Conservation (phyloP, 2,329 filamentous ascomycete species). For the Trichoderma koningiopsis region DNA sequence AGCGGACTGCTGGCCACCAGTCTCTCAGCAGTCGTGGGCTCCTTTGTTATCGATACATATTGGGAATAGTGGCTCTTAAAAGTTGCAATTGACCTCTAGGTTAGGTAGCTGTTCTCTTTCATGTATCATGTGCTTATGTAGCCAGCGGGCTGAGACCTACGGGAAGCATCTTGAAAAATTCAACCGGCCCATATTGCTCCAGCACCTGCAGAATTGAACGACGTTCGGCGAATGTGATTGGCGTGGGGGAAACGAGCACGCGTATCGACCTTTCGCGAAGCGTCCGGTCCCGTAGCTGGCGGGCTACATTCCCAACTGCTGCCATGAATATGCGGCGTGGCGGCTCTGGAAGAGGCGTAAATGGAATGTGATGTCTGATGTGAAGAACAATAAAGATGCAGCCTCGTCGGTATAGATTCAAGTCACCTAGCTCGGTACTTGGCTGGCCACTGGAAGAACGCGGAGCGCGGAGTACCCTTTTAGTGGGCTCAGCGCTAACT, state of each 20-base stretch:
- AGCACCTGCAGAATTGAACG: slow-evolving; percentile 57
- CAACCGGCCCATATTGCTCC: slow-evolving; percentile 52
- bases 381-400: background rate
- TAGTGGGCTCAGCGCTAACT: slow-evolving; percentile 3
- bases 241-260: slow-evolving; percentile 54
- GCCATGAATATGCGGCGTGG: slow-evolving; percentile 24
- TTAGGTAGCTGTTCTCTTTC: background rate
- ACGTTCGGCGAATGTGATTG: slow-evolving; percentile 55
- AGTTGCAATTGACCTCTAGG: slow-evolving; percentile 17
- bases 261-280: slow-evolving; percentile 47
- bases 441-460: background rate
- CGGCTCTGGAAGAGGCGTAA: background rate
- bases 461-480: background rate
- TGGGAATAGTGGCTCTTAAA: slow-evolving; percentile 49
- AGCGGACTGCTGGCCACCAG: slow-evolving; percentile 52
- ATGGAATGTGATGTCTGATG: background rate
- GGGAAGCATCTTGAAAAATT: slow-evolving; percentile 51
- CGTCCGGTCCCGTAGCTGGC: slow-evolving; percentile 21
- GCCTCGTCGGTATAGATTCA: slow-evolving; percentile 1
- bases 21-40: slow-evolving; percentile 41
- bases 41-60: slow-evolving; percentile 54
- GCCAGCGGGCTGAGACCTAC: slow-evolving; percentile 25
- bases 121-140: background rate
- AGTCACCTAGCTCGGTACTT: slow-evolving; percentile 2
- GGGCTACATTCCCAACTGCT: slow-evolving; percentile 21